phyloP scores from a whole-genome alignment of 1,284 basidiomycete genomes.

The Moesziomyces sp. region DNA sequence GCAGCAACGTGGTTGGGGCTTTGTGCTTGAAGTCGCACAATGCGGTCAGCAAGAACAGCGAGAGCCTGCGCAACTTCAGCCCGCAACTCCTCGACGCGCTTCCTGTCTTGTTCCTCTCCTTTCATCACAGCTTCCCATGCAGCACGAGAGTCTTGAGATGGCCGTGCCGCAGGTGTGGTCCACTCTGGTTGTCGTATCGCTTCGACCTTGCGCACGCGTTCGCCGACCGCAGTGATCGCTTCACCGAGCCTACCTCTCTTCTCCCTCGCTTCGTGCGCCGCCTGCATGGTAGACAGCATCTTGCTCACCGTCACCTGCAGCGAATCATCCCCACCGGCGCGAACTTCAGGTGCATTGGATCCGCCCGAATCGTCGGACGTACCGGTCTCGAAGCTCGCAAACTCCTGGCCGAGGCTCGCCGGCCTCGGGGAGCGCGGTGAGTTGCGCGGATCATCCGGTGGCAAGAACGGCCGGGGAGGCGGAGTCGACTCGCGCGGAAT shows the following conservation, averaged over 20 bases:
- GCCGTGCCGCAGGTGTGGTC: neutral
- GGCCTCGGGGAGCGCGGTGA: slow-evolving; percentile 30
- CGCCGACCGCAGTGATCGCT: slow-evolving; percentile 3
- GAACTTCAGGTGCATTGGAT: neutral
- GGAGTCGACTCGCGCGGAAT: slow-evolving; percentile 41
- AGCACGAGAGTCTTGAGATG: neutral
- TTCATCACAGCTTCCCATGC: neutral
- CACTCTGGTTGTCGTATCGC: neutral
- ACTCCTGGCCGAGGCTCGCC: slow-evolving; percentile 11
- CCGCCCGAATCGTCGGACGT: slow-evolving; percentile 8
- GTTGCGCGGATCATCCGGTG: slow-evolving; percentile 22
- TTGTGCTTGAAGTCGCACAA: slow-evolving; percentile 7
- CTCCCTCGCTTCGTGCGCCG: slow-evolving; percentile 1
- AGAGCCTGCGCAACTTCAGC: slow-evolving; percentile 22
- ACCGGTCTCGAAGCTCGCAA: slow-evolving; percentile 14
- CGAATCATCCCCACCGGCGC: neutral
- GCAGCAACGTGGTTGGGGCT: neutral
- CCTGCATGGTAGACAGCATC: slow-evolving; percentile 19
- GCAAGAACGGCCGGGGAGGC: slow-evolving; percentile 17
- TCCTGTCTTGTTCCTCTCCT: slow-evolving; percentile 8
- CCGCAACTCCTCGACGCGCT: slow-evolving; percentile 10
- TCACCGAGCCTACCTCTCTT: slow-evolving; percentile 8
- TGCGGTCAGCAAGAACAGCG: slow-evolving; percentile 18
- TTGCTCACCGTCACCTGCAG: slow-evolving; percentile 14
- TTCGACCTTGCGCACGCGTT: neutral